Evolutionary conservation across 345 rosid species (phyloP).

Genomic region (Linum usitatissimum): DNA sequence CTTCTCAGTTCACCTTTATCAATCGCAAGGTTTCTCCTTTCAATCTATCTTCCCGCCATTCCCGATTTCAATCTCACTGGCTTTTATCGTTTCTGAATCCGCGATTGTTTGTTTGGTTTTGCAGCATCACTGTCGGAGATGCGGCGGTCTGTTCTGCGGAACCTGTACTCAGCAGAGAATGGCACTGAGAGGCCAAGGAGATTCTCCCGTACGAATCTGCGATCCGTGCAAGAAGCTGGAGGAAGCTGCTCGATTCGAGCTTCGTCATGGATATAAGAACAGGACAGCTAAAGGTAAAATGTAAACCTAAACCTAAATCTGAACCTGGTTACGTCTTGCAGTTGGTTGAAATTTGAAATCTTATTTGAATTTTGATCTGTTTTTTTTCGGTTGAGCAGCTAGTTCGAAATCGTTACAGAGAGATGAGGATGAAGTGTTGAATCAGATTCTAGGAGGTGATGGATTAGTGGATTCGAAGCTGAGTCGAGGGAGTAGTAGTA

Average conservation of each 20-base stretch:
- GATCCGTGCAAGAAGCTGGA: conserved; percentile 85
- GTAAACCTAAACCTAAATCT: background rate
- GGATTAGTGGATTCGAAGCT: conserved; percentile 23
- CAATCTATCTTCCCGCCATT: background rate
- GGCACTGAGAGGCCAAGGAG: conserved; percentile 84
- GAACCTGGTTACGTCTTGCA: background rate
- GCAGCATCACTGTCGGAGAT: conserved; percentile 94
- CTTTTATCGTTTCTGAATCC: no score
- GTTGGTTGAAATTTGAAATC: background rate
- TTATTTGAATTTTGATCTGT: no score
- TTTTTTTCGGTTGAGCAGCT: conserved; percentile 23
- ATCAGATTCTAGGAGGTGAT: conserved; percentile 58
- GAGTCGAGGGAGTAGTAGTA: conserved; percentile 10
- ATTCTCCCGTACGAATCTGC: conserved; percentile 78
- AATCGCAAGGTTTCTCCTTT: conserved; percentile 73
- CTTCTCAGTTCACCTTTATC: conserved; percentile 87
- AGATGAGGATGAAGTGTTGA: conserved; percentile 57
- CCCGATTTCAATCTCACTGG: background rate
- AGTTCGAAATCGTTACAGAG: conserved; percentile 32
- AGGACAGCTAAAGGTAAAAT: conserved; percentile 47
- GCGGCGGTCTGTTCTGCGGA: conserved; percentile 86
- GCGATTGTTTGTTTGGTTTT: conserved; percentile 10
- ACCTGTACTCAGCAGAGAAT: conserved; percentile 67
- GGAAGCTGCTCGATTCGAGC: conserved; percentile 87
- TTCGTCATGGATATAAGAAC: conserved; percentile 54